Evolutionary conservation across 2,329 filamentous ascomycete species (phyloP), one percentile per base, ranked within the genome.

Genomic region (Hypoxylon sp.): DNA sequence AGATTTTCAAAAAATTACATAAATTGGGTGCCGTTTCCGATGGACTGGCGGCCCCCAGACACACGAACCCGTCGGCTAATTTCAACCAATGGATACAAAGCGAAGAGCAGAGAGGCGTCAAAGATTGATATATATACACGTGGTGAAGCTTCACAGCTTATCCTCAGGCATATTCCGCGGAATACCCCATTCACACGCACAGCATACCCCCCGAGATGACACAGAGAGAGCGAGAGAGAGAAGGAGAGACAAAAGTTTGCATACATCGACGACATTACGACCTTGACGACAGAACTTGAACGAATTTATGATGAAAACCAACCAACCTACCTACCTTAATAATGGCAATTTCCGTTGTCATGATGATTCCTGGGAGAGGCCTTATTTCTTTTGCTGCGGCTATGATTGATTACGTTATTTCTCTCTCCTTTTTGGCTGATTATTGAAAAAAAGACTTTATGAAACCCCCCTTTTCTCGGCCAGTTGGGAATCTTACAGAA

Each of bases 81-180:
- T 70, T 54, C 65, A 63, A 70, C 68, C 68, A 70, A 72, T 68
- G 68, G 70, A 71, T 61, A 61, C 69, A 67, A 71, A 57, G 46
- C 44, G 60, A 36, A 70, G 58, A 69, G 51, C 69, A 54, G 57
- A 67, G 65, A 71, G 73, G 64, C 68, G 69, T 70, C 68, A 66
- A 66, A 74, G 66, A 70, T 73, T 73, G 73, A 75, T 71, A 74
- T 76, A 74, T 75, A 77, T 77, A 77, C 74, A 77, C 72, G 70
- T 73, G 75, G 70, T 72, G 74, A 77, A 76, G 75, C 75, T 77
- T 77, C 75, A 73, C 75, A 77, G 75, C 75, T 77, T 75, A 75
- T 75, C 70, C 65, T 61, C 62, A 60, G 73, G 72, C 71, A 75
- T 73, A 73, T 73, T 71, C 72, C 71, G 70, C 72, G 64, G 72